Conservation (phyloP, 495 filamentous ascomycete genomes). For the Penicillium alfredii region DNA sequence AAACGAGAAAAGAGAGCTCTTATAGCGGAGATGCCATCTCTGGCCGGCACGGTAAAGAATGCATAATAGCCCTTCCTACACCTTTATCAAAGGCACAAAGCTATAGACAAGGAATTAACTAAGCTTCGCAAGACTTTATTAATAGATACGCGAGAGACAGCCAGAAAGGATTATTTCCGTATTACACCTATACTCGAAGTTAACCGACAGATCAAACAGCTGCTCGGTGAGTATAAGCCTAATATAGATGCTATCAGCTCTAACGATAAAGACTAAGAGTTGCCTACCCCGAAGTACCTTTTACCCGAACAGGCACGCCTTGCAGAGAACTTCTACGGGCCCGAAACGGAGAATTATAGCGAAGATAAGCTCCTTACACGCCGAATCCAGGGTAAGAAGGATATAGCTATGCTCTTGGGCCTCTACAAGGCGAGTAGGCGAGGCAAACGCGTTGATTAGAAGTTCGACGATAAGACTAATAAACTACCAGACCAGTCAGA, state of each 20-base stretch:
- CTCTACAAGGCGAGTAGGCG: conserved; percentile 20
- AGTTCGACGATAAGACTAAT: conserved; percentile 13
- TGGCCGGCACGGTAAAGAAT: conserved; percentile 22
- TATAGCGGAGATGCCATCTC: conserved; percentile 23
- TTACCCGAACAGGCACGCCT: conserved; percentile 23
- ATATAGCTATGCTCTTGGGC: conserved; percentile 18
- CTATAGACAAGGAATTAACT: conserved; percentile 16
- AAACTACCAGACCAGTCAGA: conserved; percentile 7
- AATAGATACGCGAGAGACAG: conserved; percentile 18
- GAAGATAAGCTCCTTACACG: conserved; percentile 21
- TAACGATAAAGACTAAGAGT: conserved; percentile 17
- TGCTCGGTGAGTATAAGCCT: conserved; percentile 15
- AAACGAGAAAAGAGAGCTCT: conserved; percentile 28
- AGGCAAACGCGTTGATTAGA: conserved; percentile 22
- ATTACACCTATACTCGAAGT: conserved; percentile 22
- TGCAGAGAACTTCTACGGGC: conserved; percentile 25
- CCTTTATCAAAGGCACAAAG: conserved; percentile 22
- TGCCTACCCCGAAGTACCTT: conserved; percentile 17
- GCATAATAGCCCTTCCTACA: conserved; percentile 16
- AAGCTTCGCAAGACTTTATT: conserved; percentile 20
- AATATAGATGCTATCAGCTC: conserved; percentile 13
- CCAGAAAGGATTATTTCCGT: conserved; percentile 28
- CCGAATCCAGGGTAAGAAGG: conserved; percentile 26
- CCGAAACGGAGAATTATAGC: conserved; percentile 21
- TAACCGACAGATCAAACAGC: conserved; percentile 24